Percentiles rank a stretch among this genome's conserved stretches.
phyloP scores from a whole-genome alignment of 768 basidiomycete genomes.

The Russula earlei region DNA sequence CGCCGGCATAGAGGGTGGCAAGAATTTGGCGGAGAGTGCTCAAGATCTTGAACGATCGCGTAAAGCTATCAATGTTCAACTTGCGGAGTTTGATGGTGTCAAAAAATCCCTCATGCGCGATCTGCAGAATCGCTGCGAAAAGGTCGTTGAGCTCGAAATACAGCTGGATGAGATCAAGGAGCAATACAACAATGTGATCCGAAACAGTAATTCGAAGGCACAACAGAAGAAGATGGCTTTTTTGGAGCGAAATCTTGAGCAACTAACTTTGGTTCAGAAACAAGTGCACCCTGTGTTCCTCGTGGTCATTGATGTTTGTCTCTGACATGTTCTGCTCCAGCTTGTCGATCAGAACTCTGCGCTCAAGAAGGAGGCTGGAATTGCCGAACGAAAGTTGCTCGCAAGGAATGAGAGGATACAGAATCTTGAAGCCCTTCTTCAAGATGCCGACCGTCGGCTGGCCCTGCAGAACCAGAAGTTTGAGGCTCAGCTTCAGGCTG shows the following conservation, averaged over 20 bases:
- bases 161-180: constrained; percentile 98
- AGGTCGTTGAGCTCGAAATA: constrained; percentile 99
- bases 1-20: constrained; percentile 93
- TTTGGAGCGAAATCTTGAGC: constrained; percentile 92
- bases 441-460: constrained; percentile 88
- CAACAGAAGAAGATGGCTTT: constrained; percentile 99
- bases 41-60: constrained; percentile 95
- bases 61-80: constrained; percentile 95
- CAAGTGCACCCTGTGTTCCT: constrained; percentile 48
- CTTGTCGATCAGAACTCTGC: constrained; percentile 97
- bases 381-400: constrained; percentile 91
- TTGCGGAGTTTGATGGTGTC: constrained; percentile 96
- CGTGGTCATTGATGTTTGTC: neutral
- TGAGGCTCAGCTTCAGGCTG: constrained; percentile 84
- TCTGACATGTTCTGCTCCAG: constrained; percentile 32
- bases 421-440: constrained; percentile 86
- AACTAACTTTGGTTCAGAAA: constrained; percentile 92
- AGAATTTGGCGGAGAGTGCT: constrained; percentile 93
- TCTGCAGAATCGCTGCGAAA: constrained; percentile 98
- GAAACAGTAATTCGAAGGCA: constrained; percentile 96
- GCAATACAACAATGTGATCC: constrained; percentile 97
- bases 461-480: constrained; percentile 94
- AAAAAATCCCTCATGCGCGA: constrained; percentile 99
- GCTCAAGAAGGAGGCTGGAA: constrained; percentile 94
- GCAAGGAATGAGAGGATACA: constrained; percentile 97